Percentiles rank a stretch among this genome's conserved stretches.
These are phyloP conservation scores for Phaeotremella fagi DNA, from an alignment of 768 basidiomycete genomes.

Conservation along the genomic window DNA sequence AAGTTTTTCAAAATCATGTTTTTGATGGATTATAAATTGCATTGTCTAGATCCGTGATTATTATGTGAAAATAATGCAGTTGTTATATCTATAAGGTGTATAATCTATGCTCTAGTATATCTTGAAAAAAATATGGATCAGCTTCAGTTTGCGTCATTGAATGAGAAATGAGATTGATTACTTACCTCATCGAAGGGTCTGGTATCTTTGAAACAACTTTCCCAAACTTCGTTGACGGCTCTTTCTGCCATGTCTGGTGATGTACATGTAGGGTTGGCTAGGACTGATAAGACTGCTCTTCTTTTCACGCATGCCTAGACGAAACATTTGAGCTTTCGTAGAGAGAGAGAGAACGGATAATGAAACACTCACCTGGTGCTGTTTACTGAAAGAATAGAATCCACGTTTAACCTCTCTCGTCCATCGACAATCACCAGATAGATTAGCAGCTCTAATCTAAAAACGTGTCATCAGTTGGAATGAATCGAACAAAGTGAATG, in stretches of 20 bases:
- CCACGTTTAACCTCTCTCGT: constrained; percentile 74
- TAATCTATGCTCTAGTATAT: neutral
- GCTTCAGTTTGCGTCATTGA: neutral
- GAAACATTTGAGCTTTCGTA: constrained; percentile 5
- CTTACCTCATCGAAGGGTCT: constrained; percentile 92
- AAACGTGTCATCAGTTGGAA: neutral
- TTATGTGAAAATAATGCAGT: too few relatives aligned
- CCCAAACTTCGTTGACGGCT: constrained; percentile 95
- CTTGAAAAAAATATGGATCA: neutral
- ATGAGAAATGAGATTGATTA: neutral
- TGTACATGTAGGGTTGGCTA: constrained; percentile 72
- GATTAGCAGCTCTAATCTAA: constrained; percentile 89
- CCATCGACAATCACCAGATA: constrained; percentile 89
- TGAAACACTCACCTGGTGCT: constrained; percentile 70
- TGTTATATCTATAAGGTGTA: too few relatives aligned
- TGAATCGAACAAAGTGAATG: neutral
- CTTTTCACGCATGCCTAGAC: constrained; percentile 80
- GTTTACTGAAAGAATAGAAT: constrained; percentile 75
- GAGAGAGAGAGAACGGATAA: constrained; percentile 8
- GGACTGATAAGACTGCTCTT: constrained; percentile 75
- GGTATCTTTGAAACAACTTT: constrained; percentile 91
- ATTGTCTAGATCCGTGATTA: neutral
- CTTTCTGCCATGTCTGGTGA: constrained; percentile 71
- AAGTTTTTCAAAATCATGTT: too few relatives aligned
- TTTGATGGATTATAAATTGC: neutral